Base-by-base conservation (phyloP, 192 early-diverging fungal species). In the Backusella mclennaniae region DNA sequence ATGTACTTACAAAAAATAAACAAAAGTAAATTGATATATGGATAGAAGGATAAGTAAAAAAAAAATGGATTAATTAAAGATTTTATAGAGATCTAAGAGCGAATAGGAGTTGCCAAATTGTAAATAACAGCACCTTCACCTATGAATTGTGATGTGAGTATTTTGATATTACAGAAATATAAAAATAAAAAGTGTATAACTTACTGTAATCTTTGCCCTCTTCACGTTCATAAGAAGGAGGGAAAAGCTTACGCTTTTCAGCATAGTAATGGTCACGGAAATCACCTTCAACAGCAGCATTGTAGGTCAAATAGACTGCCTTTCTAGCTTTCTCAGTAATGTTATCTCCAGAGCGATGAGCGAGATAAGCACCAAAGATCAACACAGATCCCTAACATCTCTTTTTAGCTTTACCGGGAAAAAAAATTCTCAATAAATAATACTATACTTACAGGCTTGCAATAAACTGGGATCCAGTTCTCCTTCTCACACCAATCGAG, bases 291-390 rank as follows among this genome's bases (percentile, higher is more conserved):
- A 75, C 80, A 0, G 84, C 69, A 44, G 87, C 85, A 36, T 89
- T 90, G 74, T 89, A 90, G 0, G 89, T 90, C 84, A 90, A 84
- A 74, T 89, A 90, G 11, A 89, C 79, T 52, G 88, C 88, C 19
- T 84, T 84, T 31, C 89, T 86, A 70, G 86, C 83, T 35, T 75
- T 73, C 1, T 83, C 74, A 12, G 88, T 88, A 29, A 38, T 77
- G 67, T 90, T 90, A 29, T 82, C 80, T 29, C 84, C 85, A 4
- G 87, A 88, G 36, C 78, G 83, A 74, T 90, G 88, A 5, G 88
- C 88, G n/a, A 90, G 75, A 59, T 89, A 89, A n/a, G 87, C 87
- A 67, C 88, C 88, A 87, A 90, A 90, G 23, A 90, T 76, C 70
- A 89, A 80, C 3, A 89, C 71, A n/a, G 87, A 88, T 19, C 89